Evolutionary conservation across 106 monocot genomes (phyloP), one percentile per base, ranked within the genome.

Genomic region (Acorus calamus): DNA sequence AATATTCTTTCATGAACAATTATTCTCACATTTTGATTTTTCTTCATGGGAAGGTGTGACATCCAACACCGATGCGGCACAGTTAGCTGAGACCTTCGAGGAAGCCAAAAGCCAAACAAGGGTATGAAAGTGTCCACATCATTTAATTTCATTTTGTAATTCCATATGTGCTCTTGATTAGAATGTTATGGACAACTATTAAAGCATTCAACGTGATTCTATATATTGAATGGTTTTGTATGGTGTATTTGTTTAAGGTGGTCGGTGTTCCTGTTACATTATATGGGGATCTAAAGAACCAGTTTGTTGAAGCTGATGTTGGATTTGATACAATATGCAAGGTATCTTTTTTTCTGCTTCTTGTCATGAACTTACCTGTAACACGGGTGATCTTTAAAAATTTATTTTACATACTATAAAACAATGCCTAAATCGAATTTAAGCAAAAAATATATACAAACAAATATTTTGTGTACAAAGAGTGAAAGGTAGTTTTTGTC

Each of bases 241-340:
- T 28, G 11, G 8, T 3, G 52, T 44, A 7, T 53, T 4, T 53
- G 63, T 52, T 62, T 2, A 55, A 82, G 81, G 77, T 82, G 51
- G 58, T 82, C 66, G 81, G 81, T 63, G 77, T 82, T 47, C 81
- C 81, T 42, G 81, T 82, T 14, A 66, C 81, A 44, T 73, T 68
- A 8, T 77, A 82, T 63, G 81, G 81, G n/a, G 81, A 82, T 66
- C 56, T 82, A 8, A 77, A 61, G 69, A 82, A 82, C 66, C 81
- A 82, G 50, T 82, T 82, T 67, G 81, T 82, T 49, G 81, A 82
- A 71, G 77, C 81, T 61, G 74, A 82, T 71, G 81, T 82, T 50
- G 81, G 81, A 57, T 82, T 82, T 63, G 81, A 82, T 65, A 82
- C 81, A 13, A 56, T 82, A 10, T 82, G 81, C 65, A 82, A 82